phyloP scores from a whole-genome alignment of 768 basidiomycete species.

The Trametes meyenii region DNA sequence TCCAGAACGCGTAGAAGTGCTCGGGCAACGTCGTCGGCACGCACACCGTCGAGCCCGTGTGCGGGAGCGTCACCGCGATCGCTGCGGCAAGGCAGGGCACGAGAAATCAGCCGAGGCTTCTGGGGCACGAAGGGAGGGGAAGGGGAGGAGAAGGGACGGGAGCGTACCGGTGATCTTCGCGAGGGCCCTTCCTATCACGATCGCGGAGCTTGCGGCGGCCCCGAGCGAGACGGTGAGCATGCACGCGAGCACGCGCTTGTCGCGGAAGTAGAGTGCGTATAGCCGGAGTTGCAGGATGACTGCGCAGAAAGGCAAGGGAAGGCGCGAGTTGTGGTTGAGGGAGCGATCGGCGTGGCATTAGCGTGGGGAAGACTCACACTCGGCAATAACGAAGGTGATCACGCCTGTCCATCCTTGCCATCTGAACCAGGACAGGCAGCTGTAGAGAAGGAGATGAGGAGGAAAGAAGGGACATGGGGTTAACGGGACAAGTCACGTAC shows the following conservation, averaged over 20 bases:
- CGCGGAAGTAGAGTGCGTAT: slow-evolving; percentile 61
- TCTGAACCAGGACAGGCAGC: slow-evolving; percentile 46
- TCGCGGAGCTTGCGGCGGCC: slow-evolving; percentile 44
- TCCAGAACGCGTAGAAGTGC: slow-evolving; percentile 60
- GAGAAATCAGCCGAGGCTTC: not conserved
- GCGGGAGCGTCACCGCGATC: slow-evolving; percentile 9
- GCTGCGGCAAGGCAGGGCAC: not conserved
- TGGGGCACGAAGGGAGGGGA: not conserved
- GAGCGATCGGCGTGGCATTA: no score
- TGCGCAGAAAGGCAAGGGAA: slow-evolving; percentile 27
- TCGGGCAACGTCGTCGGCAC: slow-evolving; percentile 40
- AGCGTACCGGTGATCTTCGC: slow-evolving; percentile 43
- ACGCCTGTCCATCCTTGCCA: slow-evolving; percentile 69
- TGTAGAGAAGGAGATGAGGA: not conserved
- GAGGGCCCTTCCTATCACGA: slow-evolving; percentile 52
- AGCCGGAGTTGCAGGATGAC: slow-evolving; percentile 64
- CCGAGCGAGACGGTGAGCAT: slow-evolving; percentile 47
- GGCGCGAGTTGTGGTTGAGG: not conserved
- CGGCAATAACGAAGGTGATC: slow-evolving; percentile 53
- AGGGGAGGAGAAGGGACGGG: not conserved
- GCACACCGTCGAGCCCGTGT: slow-evolving; percentile 43
- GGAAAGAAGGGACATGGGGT: not conserved
- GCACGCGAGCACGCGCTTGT: slow-evolving; percentile 51
- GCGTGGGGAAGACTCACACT: slow-evolving; percentile 42
- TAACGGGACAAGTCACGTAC: slow-evolving; percentile 7